Conservation (phyloP, 805 yeast species). For the Priceomyces medius region DNA sequence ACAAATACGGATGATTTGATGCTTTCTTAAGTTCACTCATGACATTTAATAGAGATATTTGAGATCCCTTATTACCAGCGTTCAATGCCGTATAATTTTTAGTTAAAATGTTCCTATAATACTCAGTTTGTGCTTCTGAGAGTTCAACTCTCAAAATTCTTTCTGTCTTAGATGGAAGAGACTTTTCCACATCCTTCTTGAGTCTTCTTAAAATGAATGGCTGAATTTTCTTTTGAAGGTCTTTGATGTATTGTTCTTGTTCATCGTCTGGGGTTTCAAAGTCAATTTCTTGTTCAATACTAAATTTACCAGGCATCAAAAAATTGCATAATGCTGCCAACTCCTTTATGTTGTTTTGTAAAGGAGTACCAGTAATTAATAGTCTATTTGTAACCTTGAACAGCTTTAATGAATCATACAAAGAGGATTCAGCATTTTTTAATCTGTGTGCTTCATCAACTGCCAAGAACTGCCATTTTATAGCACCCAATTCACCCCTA, state of each 20-base stretch:
- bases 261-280: conserved; percentile 84
- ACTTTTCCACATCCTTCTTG: conserved; percentile 96
- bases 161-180: conserved; percentile 93
- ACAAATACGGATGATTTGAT: conserved; percentile 93
- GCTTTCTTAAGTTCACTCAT: conserved; percentile 97
- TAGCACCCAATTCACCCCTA: conserved; percentile 69
- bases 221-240: conserved; percentile 77
- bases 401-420: conserved; percentile 81
- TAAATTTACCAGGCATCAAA: conserved; percentile 91
- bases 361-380: conserved; percentile 95
- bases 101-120: conserved; percentile 89
- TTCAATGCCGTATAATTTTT: conserved; percentile 89
- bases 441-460: conserved; percentile 98
- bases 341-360: conserved; percentile 93
- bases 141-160: conserved; percentile 92
- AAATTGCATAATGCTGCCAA: conserved; percentile 93
- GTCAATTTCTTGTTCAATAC: conserved; percentile 92
- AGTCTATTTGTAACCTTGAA: conserved; percentile 83
- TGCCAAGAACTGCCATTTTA: conserved; percentile 95
- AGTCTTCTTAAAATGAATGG: conserved; percentile 91
- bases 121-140: conserved; percentile 92
- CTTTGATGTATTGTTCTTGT: conserved; percentile 86
- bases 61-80: conserved; percentile 72
- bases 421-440: conserved; percentile 89
- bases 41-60: conserved; percentile 80